phyloP scores from a whole-genome alignment of 2,329 filamentous ascomycete species.

The Myriosclerotinia curreyana region DNA sequence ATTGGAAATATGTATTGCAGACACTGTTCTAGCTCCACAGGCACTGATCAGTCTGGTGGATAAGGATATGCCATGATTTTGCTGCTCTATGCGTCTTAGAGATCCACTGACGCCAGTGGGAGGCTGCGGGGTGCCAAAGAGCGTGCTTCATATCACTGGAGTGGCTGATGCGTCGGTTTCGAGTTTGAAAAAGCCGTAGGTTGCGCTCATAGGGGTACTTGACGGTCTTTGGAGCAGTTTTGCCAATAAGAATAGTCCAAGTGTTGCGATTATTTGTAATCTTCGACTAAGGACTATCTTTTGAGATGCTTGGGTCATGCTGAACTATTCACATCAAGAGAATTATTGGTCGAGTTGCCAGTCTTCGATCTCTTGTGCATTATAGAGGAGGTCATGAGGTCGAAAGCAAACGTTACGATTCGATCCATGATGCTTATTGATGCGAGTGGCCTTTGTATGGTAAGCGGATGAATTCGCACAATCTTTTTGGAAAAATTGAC shows the following conservation, averaged over 20 bases:
- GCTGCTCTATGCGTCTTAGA: neutral
- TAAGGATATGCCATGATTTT: neutral
- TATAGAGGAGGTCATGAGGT: neutral
- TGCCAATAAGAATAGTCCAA: conserved; percentile 17
- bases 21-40: neutral
- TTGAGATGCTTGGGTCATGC: neutral
- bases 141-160: neutral
- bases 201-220: neutral
- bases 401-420: neutral
- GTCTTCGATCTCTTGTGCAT: neutral
- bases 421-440: neutral
- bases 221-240: conserved; percentile 19
- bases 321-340: neutral
- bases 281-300: neutral
- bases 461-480: neutral
- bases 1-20: neutral
- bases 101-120: neutral
- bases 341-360: neutral
- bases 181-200: neutral
- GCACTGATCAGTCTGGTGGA: neutral
- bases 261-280: conserved; percentile 20
- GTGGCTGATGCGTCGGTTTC: neutral
- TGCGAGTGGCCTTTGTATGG: neutral
- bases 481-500: neutral
- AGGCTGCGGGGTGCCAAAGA: neutral